phyloP scores from a whole-genome alignment of 306 rosid genomes.

The Inga leiocalycina region DNA sequence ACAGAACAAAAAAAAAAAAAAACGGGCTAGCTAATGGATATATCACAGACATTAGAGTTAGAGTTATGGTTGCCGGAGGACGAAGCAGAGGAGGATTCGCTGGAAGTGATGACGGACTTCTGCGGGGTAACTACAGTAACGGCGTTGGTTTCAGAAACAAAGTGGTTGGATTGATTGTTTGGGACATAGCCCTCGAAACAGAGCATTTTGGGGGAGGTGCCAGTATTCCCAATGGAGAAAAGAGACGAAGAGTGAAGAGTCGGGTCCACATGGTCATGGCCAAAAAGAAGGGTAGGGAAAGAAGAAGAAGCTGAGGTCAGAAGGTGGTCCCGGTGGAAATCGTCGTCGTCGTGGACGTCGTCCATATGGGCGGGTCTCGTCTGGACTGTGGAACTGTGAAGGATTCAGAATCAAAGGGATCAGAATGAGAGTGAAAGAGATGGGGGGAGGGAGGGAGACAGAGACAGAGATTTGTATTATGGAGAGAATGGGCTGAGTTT shows the following conservation, averaged over 20 bases:
- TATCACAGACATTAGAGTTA: conserved; percentile 37
- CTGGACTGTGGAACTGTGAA: not conserved
- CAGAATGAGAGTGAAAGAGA: not conserved
- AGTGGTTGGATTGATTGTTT: not conserved
- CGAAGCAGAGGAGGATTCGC: conserved; percentile 68
- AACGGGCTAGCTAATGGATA: not conserved
- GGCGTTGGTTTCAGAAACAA: conserved; percentile 31
- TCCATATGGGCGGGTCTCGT: conserved; percentile 14
- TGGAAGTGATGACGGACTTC: conserved; percentile 64
- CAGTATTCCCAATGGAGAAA: conserved; percentile 37
- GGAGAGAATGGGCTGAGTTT: conserved; percentile 34
- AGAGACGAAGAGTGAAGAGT: conserved; percentile 28
- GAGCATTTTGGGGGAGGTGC: conserved; percentile 68
- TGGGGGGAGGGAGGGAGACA: conserved; percentile 3
- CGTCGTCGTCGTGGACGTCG: conserved; percentile 46
- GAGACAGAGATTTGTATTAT: not conserved
- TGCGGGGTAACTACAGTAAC: conserved; percentile 37
- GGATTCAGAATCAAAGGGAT: not conserved
- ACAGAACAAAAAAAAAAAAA: too few relatives aligned
- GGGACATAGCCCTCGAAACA: conserved; percentile 49
- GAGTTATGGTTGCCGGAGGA: conserved; percentile 52
- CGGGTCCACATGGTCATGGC: conserved; percentile 49
- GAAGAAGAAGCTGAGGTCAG: conserved; percentile 41
- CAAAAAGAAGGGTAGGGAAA: conserved; percentile 78
- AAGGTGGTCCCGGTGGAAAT: conserved; percentile 55